Evolutionary conservation across 257 asterid genomes (phyloP).

Genomic region (Solanum pennellii): DNA sequence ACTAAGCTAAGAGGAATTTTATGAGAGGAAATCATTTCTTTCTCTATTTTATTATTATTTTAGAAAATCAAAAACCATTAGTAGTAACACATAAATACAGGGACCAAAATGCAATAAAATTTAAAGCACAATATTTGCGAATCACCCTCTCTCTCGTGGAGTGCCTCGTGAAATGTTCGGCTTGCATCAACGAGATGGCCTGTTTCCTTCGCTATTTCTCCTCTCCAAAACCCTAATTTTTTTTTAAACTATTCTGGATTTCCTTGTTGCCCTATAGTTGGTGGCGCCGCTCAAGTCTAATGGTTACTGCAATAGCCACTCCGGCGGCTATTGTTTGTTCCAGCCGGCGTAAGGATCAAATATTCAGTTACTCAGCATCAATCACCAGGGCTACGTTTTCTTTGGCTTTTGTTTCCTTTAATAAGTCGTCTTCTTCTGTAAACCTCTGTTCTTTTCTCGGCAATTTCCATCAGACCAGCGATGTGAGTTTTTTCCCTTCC

Average conservation of each 20-base stretch:
- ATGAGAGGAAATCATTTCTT: neutral
- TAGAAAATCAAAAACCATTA: neutral
- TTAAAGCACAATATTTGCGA: neutral
- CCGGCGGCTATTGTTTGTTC: conserved; percentile 2
- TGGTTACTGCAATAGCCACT: conserved; percentile 18
- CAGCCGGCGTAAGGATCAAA: neutral
- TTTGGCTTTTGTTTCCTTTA: neutral
- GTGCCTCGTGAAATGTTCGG: neutral
- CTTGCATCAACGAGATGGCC: neutral
- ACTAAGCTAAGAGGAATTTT: neutral
- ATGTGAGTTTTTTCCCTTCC: neutral
- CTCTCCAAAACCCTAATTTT: neutral
- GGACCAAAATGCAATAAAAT: neutral
- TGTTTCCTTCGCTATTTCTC: neutral
- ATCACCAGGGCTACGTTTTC: neutral
- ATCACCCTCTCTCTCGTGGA: neutral
- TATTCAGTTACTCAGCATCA: neutral
- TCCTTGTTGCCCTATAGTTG: neutral
- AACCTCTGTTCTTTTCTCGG: neutral
- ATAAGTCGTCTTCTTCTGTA: neutral
- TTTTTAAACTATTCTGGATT: neutral
- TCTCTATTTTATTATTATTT: neutral
- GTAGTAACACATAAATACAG: neutral
- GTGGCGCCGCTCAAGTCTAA: neutral
- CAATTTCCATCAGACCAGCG: neutral